Conservation (phyloP, 75 land plant species). For the Selaginella moellendorffii region DNA sequence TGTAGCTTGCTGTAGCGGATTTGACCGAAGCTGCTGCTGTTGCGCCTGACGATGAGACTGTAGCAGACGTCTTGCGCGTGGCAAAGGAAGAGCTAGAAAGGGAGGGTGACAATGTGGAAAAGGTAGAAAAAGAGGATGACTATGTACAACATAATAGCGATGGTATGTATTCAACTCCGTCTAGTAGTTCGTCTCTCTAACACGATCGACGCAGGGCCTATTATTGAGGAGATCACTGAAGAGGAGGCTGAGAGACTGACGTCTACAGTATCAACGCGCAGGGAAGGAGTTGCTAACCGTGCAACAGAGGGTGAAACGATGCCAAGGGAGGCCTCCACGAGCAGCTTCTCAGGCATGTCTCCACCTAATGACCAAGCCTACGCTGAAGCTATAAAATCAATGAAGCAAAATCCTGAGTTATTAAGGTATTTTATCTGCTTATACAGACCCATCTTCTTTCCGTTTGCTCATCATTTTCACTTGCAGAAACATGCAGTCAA, state of each 20-base stretch:
- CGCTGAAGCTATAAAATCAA: slow-evolving; percentile 25
- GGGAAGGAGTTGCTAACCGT: background rate
- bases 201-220: slow-evolving; percentile 50
- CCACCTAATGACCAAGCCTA: slow-evolving; percentile 10
- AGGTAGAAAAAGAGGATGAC: too few relatives aligned
- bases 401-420: slow-evolving; percentile 59
- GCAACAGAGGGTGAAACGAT: background rate
- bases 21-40: slow-evolving; percentile 53
- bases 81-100: slow-evolving; percentile 19
- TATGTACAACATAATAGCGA: too few relatives aligned
- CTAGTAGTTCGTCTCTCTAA: too few relatives aligned
- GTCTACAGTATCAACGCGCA: slow-evolving; percentile 1
- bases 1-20: slow-evolving; percentile 71
- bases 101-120: slow-evolving; percentile 14
- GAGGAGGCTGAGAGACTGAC: slow-evolving; percentile 29
- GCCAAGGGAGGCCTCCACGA: background rate
- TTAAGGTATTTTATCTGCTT: slow-evolving; percentile 57
- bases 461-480: too few relatives aligned
- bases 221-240: slow-evolving; percentile 80
- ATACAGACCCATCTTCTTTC: background rate
- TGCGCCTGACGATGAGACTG: slow-evolving; percentile 88
- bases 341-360: background rate
- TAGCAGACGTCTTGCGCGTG: slow-evolving; percentile 49
- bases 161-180: too few relatives aligned
- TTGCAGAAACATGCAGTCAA: slow-evolving; percentile 58